Base-by-base conservation (phyloP, 768 basidiomycete genomes). In the Mycena epipterygia region DNA sequence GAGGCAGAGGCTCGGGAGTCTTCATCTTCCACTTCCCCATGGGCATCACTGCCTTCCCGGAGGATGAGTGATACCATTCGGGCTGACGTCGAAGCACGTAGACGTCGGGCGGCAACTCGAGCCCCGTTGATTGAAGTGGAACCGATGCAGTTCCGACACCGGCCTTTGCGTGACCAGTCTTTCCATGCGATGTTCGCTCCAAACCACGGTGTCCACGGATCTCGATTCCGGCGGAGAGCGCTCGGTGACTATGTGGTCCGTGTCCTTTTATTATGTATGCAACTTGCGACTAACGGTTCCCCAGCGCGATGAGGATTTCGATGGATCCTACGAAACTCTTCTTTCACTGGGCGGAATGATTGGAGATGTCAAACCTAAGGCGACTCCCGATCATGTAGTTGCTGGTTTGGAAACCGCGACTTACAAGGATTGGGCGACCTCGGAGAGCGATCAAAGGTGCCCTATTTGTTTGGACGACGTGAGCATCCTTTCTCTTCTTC, bases 401-500 rank as follows among this genome's bases (percentile, higher is more conserved):
- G 79, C 88, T 16, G 81, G 84, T 0, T 80, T 95, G 58, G 90
- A 92, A 23, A 89, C 84, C 19, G 91, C 84, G 0, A 77, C 83
- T 25, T 95, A 90, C 78, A 88, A 88, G 73, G 92, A 93, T 35
- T 94, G 92, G 91, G 86, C 85, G 51, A 88, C 83, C 8, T 77
- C 84, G 2, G 91, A 90, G 42, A 89, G 90, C 64, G 94, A 95
- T 71, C 83, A 87, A 64, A 86, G 93, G 51, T 95, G 94, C 79
- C 93, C 94, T 2, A 95, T 95, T 61, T 95, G 94, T 76, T 80
- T 95, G 71, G 94, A 95, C 70, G 94, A 95, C 80, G 94, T 94
- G 76, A 61, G 92, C 86, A 41, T 9, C 17, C 52, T 61, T 55
- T 32, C n/a, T 1, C 51, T 37, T 58, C 64, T 42, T 32, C 75